These are phyloP conservation scores for Hypoxylon rickii DNA, from an alignment of 495 filamentous ascomycete genomes.

Conservation along the genomic window DNA sequence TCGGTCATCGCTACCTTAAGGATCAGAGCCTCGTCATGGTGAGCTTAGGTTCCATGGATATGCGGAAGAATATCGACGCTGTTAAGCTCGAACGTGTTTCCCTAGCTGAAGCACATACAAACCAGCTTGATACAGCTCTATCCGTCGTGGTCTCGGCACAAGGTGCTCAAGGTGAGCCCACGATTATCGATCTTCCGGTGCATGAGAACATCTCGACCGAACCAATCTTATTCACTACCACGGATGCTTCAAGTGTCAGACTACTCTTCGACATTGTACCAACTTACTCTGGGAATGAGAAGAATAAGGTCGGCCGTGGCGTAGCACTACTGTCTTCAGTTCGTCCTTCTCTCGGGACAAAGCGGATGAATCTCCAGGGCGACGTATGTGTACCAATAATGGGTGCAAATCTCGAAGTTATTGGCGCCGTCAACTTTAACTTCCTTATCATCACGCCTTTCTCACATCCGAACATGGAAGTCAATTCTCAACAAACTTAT, in stretches of 20 bases:
- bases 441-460: slow-evolving; percentile 95
- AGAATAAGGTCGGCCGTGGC: slow-evolving; percentile 85
- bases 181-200: slow-evolving; percentile 87
- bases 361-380: slow-evolving; percentile 85
- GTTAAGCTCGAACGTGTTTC: slow-evolving; percentile 91
- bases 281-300: slow-evolving; percentile 91
- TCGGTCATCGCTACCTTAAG: slow-evolving; percentile 93
- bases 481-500: slow-evolving; percentile 88
- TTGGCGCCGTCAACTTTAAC: slow-evolving; percentile 94
- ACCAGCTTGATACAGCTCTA: slow-evolving; percentile 89
- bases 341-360: slow-evolving; percentile 75
- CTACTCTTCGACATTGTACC: slow-evolving; percentile 94
- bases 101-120: slow-evolving; percentile 82
- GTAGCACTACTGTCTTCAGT: slow-evolving; percentile 88
- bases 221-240: slow-evolving; percentile 83
- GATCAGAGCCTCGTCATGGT: slow-evolving; percentile 88
- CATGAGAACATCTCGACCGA: slow-evolving; percentile 93
- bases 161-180: slow-evolving; percentile 83
- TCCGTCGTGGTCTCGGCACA: slow-evolving; percentile 91
- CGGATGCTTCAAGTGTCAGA: slow-evolving; percentile 79
- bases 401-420: slow-evolving; percentile 80
- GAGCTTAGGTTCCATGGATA: slow-evolving; percentile 92
- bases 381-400: slow-evolving; percentile 92
- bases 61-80: slow-evolving; percentile 75
- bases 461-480: slow-evolving; percentile 87